A percentile compares a stretch with the other conserved stretches of the same genome.
phyloP scores from a whole-genome alignment of 2,329 filamentous ascomycete genomes.

The Fusarium papillatum region DNA sequence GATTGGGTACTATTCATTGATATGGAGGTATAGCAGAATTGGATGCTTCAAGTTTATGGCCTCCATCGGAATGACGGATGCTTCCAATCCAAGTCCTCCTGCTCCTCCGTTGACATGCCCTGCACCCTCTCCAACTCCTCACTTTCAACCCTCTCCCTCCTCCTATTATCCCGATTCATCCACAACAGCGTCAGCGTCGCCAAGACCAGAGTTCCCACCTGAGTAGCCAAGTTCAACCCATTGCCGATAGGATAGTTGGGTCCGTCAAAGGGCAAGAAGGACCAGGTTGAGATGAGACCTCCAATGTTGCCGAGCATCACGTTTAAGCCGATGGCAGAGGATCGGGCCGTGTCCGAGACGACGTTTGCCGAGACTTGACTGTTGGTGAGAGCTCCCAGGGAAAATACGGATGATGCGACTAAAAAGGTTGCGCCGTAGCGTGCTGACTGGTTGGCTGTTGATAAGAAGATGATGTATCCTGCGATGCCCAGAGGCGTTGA shows the following conservation, averaged over 20 bases:
- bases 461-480: constrained; percentile 75
- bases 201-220: neutral
- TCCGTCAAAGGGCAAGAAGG: constrained; percentile 71
- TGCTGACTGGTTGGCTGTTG: constrained; percentile 56
- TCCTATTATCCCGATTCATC: constrained; percentile 11
- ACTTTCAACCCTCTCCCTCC: neutral
- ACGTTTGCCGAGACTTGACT: constrained; percentile 30
- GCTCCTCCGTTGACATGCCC: neutral
- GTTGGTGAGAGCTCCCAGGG: constrained; percentile 58
- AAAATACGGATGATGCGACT: constrained; percentile 29
- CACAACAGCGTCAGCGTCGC: constrained; percentile 4
- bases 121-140: constrained; percentile 7
- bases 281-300: constrained; percentile 75
- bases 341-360: constrained; percentile 31
- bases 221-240: constrained; percentile 55
- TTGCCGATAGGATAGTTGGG: constrained; percentile 79
- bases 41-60: neutral
- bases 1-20: neutral
- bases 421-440: constrained; percentile 75
- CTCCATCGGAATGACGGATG: constrained; percentile 8
- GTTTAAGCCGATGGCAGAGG: constrained; percentile 36
- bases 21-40: neutral
- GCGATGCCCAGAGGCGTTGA: constrained; percentile 69
- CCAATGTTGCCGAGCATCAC: constrained; percentile 60
- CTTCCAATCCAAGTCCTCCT: constrained; percentile 5